Evolutionary conservation across 129 eudicot genomes (phyloP).

Genomic region (Tagetes erecta): DNA sequence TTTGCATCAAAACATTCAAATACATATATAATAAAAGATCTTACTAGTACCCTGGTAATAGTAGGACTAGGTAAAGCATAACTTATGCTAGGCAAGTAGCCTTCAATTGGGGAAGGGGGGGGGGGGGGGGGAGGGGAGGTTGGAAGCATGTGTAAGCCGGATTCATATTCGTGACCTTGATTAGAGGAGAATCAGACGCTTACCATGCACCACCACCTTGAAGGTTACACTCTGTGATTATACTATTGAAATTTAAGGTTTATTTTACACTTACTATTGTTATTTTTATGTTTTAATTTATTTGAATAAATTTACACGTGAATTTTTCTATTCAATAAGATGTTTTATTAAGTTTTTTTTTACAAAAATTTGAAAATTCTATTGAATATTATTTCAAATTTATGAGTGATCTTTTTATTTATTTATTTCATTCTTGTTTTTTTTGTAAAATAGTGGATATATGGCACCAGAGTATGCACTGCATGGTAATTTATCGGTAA

Average conservation of each 20-base stretch:
- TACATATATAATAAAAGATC: slow-evolving; percentile 4
- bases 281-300: not conserved
- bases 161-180: not conserved
- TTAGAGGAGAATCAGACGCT: not conserved
- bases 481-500: slow-evolving; percentile 73
- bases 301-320: not conserved
- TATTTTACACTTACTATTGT: not conserved
- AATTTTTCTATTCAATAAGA: not conserved
- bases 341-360: not conserved
- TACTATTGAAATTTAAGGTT: not conserved
- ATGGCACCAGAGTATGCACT: slow-evolving; percentile 85
- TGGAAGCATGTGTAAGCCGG: not conserved
- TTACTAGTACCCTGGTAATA: not conserved
- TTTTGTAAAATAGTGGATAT: slow-evolving; percentile 57
- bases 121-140: too few relatives aligned
- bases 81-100: not conserved
- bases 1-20: slow-evolving; percentile 5
- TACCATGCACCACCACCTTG: not conserved
- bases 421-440: not conserved
- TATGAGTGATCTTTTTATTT: not conserved
- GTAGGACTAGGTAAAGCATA: too few relatives aligned
- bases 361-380: not conserved
- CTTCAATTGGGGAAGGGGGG: too few relatives aligned
- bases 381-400: not conserved
- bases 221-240: not conserved